Percentiles rank a stretch among this genome's conserved stretches.
Conservation (phyloP, 345 rosid species). For the Excoecaria cochinchinensis region DNA sequence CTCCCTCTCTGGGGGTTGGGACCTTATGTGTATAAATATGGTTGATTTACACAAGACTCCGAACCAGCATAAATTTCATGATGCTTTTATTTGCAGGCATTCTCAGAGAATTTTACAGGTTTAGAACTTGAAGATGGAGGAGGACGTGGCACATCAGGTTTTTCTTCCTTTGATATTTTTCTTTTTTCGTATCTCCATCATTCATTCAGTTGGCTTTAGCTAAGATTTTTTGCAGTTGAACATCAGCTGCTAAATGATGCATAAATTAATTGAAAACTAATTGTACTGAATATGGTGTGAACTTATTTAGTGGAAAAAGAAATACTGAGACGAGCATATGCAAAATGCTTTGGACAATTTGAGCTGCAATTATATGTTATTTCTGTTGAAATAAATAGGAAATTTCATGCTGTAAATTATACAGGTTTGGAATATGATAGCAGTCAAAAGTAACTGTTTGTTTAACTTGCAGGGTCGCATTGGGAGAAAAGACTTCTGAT, state of each 20-base stretch:
- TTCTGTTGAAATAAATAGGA: not conserved
- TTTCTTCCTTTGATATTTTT: slow-evolving; percentile 11
- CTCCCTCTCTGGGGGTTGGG: not conserved
- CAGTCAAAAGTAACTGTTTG: slow-evolving; percentile 11
- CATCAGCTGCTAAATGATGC: not conserved
- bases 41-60: not conserved
- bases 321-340: not conserved
- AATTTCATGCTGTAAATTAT: not conserved
- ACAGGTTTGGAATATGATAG: not conserved
- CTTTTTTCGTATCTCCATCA: not conserved
- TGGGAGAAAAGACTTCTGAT: slow-evolving; percentile 98
- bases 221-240: not conserved
- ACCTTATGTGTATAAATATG: not conserved
- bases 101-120: slow-evolving; percentile 90
- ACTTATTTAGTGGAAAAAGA: not conserved
- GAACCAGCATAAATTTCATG: slow-evolving; percentile 17
- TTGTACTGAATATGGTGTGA: no score
- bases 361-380: slow-evolving; percentile 1
- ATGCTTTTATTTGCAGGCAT: slow-evolving; percentile 55
- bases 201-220: not conserved
- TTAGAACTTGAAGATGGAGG: slow-evolving; percentile 99
- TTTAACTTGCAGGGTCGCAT: slow-evolving; percentile 69
- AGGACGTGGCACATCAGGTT: slow-evolving; percentile 99
- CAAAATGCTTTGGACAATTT: not conserved
- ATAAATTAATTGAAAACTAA: not conserved